Conservation (phyloP, 257 asterid genomes). For the Datura wrightii region DNA sequence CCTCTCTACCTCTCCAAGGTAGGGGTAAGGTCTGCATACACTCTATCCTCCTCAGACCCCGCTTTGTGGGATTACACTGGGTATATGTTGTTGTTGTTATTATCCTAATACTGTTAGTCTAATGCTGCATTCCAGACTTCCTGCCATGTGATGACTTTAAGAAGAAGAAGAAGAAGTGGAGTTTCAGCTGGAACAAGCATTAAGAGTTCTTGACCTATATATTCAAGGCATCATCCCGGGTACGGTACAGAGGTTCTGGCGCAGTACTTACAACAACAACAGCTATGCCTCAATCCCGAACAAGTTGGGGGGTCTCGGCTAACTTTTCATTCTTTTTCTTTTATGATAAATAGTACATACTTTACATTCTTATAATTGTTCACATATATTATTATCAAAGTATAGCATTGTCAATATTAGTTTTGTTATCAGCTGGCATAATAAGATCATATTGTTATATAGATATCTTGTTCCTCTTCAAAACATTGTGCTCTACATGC, state of each 20-base stretch:
- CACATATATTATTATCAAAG: neutral
- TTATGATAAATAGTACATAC: neutral
- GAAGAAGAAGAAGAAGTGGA: constrained; percentile 97
- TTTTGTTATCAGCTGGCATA: neutral
- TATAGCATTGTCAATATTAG: neutral
- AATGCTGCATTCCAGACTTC: constrained; percentile 54
- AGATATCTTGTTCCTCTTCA: constrained; percentile 10
- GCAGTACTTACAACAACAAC: constrained; percentile 26
- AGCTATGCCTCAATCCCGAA: neutral
- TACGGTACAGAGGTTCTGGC: constrained; percentile 35
- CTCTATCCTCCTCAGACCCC: too few relatives aligned
- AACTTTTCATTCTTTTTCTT: neutral
- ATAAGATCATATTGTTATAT: neutral
- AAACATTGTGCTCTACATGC: constrained; percentile 11
- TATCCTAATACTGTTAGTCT: neutral
- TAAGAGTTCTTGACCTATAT: constrained; percentile 34
- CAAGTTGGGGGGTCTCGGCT: neutral
- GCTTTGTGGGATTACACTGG: too few relatives aligned
- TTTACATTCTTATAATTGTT: constrained; percentile 3
- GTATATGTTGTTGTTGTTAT: too few relatives aligned
- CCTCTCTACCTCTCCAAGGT: too few relatives aligned
- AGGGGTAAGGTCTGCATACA: too few relatives aligned
- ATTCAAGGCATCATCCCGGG: neutral
- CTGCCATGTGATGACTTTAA: constrained; percentile 66
- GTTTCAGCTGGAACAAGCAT: constrained; percentile 67